Conservation (phyloP, 768 basidiomycete species). For the Termitomyces sp. region DNA sequence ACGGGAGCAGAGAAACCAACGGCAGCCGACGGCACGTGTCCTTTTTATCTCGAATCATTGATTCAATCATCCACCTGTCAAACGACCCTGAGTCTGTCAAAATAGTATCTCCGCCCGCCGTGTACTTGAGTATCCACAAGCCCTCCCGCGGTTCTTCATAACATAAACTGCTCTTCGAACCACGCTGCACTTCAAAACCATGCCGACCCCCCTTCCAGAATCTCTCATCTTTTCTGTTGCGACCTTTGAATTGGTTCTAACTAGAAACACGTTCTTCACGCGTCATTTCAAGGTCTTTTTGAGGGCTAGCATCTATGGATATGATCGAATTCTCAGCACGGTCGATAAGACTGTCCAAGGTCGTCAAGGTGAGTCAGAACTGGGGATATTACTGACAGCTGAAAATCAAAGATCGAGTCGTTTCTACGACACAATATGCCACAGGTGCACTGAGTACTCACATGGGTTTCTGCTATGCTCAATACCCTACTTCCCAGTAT, state of each 20-base stretch:
- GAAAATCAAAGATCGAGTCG: slow-evolving; percentile 61
- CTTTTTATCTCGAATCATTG: not conserved
- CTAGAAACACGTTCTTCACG: not conserved
- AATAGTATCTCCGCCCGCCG: slow-evolving; percentile 7
- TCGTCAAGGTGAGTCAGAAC: slow-evolving; percentile 53
- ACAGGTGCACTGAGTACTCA: too few species aligned
- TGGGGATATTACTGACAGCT: not conserved
- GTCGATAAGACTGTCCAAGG: slow-evolving; percentile 72
- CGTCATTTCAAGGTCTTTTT: not conserved
- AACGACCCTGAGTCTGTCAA: not conserved
- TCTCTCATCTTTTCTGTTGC: too few species aligned
- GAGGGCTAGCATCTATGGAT: slow-evolving; percentile 58
- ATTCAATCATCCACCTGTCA: not conserved
- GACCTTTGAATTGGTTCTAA: too few species aligned
- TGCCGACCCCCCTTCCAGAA: too few species aligned
- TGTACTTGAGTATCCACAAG: slow-evolving; percentile 4
- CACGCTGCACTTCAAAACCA: too few species aligned
- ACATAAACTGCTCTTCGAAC: slow-evolving; percentile 73
- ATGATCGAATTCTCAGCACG: slow-evolving; percentile 64
- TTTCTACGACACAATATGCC: slow-evolving; percentile 85
- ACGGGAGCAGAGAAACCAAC: slow-evolving; percentile 17
- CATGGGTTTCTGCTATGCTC: too few species aligned
- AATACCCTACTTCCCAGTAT: too few species aligned
- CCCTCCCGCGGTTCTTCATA: slow-evolving; percentile 55
- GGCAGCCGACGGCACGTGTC: slow-evolving; percentile 17